Conservation (phyloP, 768 basidiomycete species). For the Rhodotorula babjevae region DNA sequence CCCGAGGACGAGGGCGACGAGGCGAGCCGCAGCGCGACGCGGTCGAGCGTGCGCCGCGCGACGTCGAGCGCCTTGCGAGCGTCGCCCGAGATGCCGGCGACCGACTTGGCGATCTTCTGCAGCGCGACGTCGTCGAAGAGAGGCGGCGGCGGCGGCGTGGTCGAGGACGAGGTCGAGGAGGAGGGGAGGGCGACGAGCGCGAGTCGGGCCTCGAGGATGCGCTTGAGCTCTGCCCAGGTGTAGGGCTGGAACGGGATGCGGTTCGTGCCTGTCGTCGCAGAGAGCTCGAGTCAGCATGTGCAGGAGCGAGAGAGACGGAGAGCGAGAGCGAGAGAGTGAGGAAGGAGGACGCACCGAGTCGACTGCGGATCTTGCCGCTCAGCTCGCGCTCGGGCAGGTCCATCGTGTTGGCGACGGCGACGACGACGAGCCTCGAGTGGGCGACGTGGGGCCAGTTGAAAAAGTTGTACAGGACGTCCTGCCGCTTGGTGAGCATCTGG, state of each 20-base stretch:
- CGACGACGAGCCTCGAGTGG: constrained; percentile 81
- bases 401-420: constrained; percentile 98
- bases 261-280: constrained; percentile 62
- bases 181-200: constrained; percentile 51
- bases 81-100: constrained; percentile 82
- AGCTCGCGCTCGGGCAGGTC: constrained; percentile 92
- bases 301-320: neutral
- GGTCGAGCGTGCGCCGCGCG: constrained; percentile 54
- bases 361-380: constrained; percentile 83
- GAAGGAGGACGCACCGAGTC: constrained; percentile 62
- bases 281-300: neutral
- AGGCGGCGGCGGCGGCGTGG: neutral
- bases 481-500: constrained; percentile 89
- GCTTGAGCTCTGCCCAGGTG: constrained; percentile 65
- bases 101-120: constrained; percentile 74
- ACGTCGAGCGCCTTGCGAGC: constrained; percentile 88
- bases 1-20: neutral
- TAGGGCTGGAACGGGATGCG: constrained; percentile 92
- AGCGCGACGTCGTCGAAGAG: constrained; percentile 66
- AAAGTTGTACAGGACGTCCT: constrained; percentile 98
- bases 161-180: neutral
- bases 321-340: neutral
- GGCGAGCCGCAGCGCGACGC: constrained; percentile 16
- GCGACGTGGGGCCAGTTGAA: constrained; percentile 97
- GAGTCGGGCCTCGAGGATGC: constrained; percentile 81